A percentile compares a stretch with the other conserved stretches of the same genome.
These are phyloP conservation scores for Euphorbia celastroides DNA, from an alignment of 441 rosid species.

Conservation along the genomic window DNA sequence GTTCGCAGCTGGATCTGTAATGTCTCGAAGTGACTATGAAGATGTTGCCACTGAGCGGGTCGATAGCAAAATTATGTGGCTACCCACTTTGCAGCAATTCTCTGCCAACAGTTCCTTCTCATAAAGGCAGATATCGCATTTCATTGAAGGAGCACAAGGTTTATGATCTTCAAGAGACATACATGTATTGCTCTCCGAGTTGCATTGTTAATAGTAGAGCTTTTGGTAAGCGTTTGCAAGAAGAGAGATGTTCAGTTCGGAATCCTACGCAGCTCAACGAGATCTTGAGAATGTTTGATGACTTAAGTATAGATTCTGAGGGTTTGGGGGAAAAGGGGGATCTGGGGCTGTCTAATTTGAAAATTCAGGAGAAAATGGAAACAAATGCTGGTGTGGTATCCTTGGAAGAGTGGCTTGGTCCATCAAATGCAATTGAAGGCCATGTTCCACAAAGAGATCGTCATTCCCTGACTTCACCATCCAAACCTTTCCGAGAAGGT, in stretches of 20 bases:
- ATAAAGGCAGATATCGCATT: conserved; percentile 57
- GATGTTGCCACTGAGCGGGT: conserved; percentile 71
- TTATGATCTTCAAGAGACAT: conserved; percentile 56
- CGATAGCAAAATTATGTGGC: conserved; percentile 57
- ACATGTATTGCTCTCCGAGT: conserved; percentile 56
- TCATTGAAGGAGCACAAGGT: conserved; percentile 72
- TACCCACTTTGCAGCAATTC: conserved; percentile 57
- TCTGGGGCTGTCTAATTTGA: conserved; percentile 43
- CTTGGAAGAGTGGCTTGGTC: conserved; percentile 54
- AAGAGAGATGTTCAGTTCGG: conserved; percentile 43
- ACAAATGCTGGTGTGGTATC: conserved; percentile 29
- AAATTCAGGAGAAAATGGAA: conserved; percentile 51
- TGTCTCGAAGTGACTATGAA: conserved; percentile 59
- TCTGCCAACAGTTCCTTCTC: conserved; percentile 42
- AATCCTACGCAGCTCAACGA: conserved; percentile 39
- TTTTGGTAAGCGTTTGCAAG: conserved; percentile 43
- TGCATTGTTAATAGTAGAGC: conserved; percentile 56
- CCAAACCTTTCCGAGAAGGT: conserved; percentile 35
- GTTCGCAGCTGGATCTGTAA: conserved; percentile 47
- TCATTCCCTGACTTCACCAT: conserved; percentile 15
- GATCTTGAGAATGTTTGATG: conserved; percentile 41
- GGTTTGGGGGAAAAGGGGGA: conserved; percentile 31
- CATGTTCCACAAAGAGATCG: conserved; percentile 53
- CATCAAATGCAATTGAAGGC: conserved; percentile 83
- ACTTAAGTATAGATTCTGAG: conserved; percentile 24